Evolutionary conservation across 192 early-diverging fungal species (phyloP).

Genomic region (Coemansia sp.): DNA sequence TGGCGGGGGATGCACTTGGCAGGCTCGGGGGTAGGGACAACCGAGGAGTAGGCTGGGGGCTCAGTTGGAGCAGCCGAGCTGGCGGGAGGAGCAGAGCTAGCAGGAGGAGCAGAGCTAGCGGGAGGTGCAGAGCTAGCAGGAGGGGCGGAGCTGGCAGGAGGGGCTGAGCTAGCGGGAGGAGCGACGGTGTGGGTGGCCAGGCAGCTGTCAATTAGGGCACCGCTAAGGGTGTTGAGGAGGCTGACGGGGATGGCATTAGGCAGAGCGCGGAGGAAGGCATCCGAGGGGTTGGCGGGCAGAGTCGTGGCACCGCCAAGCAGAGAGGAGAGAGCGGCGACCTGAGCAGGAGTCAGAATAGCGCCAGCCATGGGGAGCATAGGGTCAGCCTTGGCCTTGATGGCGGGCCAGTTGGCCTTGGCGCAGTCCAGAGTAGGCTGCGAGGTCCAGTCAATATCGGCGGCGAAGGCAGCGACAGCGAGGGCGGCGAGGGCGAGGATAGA

Average conservation of each 20-base stretch:
- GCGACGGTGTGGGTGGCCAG: slow-evolving; percentile 31
- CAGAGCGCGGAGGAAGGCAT: slow-evolving; percentile 37
- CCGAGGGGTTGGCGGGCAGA: slow-evolving; percentile 43
- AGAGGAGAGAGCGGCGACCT: slow-evolving; percentile 23
- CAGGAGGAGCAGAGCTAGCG: slow-evolving; percentile 6
- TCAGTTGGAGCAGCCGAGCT: slow-evolving; percentile 19
- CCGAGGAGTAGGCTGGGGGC: slow-evolving; percentile 19
- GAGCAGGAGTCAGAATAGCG: slow-evolving; percentile 24
- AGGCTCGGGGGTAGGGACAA: slow-evolving; percentile 5
- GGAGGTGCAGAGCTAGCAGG: slow-evolving; percentile 14
- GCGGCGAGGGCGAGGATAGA: slow-evolving; percentile 54
- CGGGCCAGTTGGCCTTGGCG: slow-evolving; percentile 50
- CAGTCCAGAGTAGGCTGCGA: slow-evolving; percentile 42
- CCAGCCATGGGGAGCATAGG: slow-evolving; percentile 39
- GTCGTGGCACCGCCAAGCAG: slow-evolving; percentile 26
- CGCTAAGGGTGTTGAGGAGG: slow-evolving; percentile 32
- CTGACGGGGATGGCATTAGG: slow-evolving; percentile 44
- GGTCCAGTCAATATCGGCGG: slow-evolving; percentile 54
- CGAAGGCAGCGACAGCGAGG: slow-evolving; percentile 33
- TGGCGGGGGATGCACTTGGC: slow-evolving; percentile 37
- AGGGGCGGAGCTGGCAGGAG: slow-evolving; percentile 12
- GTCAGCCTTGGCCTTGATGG: slow-evolving; percentile 39
- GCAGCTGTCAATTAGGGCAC: slow-evolving; percentile 29
- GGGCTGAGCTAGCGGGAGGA: background rate
- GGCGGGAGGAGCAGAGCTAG: slow-evolving; percentile 9